These are phyloP conservation scores for Globisporangium okanoganense DNA, from an alignment of 352 stramenopile genomes.

Conservation along the genomic window DNA sequence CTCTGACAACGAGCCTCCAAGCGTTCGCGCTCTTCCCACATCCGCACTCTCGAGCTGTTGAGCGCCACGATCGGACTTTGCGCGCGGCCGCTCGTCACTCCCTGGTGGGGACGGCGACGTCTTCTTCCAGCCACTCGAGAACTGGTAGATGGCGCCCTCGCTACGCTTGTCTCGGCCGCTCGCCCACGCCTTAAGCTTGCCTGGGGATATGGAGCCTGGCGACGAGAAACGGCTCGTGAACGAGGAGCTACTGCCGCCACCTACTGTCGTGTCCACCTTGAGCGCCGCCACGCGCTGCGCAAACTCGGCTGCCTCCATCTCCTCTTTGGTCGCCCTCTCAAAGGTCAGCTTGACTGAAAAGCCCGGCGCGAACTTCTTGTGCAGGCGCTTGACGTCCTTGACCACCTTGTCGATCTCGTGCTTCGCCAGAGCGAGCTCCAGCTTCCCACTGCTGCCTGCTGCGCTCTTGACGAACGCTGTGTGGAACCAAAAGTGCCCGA, in stretches of 20 bases:
- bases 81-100: conserved; percentile 1
- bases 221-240: conserved; percentile 8
- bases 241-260: not conserved
- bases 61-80: conserved; percentile 8
- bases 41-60: not conserved
- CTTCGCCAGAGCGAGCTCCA: conserved; percentile 45
- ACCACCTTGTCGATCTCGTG: conserved; percentile 67
- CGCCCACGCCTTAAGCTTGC: conserved; percentile 15
- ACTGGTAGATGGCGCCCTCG: conserved; percentile 6
- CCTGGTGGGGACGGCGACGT: not conserved
- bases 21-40: not conserved
- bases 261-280: not conserved
- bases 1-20: not conserved
- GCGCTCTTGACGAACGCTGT: conserved; percentile 48
- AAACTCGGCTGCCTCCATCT: conserved; percentile 14
- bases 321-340: conserved; percentile 29
- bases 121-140: conserved; percentile 4
- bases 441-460: conserved; percentile 7
- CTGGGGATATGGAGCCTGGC: conserved; percentile 4
- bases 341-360: conserved; percentile 55
- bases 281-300: conserved; percentile 6
- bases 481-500: conserved; percentile 80
- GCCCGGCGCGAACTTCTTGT: conserved; percentile 52
- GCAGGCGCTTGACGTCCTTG: conserved; percentile 64
- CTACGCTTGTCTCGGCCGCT: conserved; percentile 19